These are phyloP conservation scores for Lolium perenne DNA, from an alignment of 176 grass and related monocot species.

Conservation along the genomic window DNA sequence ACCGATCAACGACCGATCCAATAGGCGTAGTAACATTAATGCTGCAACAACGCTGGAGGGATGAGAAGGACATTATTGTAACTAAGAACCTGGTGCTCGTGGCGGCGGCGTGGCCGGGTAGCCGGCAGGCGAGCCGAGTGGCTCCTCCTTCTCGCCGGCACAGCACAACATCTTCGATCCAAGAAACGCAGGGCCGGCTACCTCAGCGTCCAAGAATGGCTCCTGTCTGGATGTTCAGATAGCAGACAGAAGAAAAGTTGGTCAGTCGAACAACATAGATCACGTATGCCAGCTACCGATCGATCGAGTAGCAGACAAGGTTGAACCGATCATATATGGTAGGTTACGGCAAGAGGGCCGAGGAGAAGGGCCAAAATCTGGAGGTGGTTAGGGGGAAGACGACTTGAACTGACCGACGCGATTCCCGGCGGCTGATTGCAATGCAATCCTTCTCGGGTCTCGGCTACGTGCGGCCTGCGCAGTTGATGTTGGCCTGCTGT, in stretches of 20 bases:
- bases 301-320: not conserved
- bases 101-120: slow-evolving; percentile 36
- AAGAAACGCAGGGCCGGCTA: not conserved
- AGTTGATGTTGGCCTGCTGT: not conserved
- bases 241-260: not conserved
- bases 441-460: not conserved
- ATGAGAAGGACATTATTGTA: not conserved
- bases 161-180: slow-evolving; percentile 56
- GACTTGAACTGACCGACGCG: not conserved
- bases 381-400: not conserved
- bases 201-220: not conserved
- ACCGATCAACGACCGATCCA: too few relatives aligned
- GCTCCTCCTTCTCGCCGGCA: slow-evolving; percentile 43
- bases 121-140: slow-evolving; percentile 22
- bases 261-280: not conserved
- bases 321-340: not conserved
- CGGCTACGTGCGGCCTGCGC: slow-evolving; percentile 47
- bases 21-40: not conserved
- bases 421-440: slow-evolving; percentile 3
- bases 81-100: slow-evolving; percentile 39
- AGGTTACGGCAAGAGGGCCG: not conserved
- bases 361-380: not conserved
- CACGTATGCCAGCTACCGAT: not conserved
- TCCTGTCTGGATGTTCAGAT: not conserved
- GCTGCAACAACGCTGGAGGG: not conserved